phyloP scores from a whole-genome alignment of 768 basidiomycete genomes.

The Tricholomella constricta region DNA sequence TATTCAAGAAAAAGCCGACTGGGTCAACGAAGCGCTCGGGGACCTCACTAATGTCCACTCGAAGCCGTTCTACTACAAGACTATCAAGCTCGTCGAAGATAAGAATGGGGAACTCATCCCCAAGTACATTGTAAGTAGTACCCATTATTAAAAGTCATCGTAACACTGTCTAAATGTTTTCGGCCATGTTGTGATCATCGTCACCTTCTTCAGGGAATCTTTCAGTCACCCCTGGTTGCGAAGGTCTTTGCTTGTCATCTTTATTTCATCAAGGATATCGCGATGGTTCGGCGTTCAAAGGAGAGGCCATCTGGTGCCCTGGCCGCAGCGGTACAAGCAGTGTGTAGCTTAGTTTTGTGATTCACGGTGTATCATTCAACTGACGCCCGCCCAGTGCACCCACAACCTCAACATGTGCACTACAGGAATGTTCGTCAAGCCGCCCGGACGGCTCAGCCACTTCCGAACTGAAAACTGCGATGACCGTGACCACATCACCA shows the following conservation, averaged over 20 bases:
- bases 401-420: neutral
- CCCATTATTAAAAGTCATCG: too few species aligned
- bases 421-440: neutral
- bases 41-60: neutral
- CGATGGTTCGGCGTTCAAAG: neutral
- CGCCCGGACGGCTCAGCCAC: neutral
- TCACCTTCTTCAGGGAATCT: too few species aligned
- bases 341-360: neutral
- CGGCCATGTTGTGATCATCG: too few species aligned
- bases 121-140: neutral
- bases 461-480: neutral
- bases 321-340: neutral
- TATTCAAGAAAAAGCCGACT: neutral
- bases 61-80: neutral
- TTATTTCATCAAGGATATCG: neutral
- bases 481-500: neutral
- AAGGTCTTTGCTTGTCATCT: neutral
- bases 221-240: neutral
- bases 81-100: neutral
- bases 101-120: neutral
- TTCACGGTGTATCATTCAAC: neutral
- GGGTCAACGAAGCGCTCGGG: neutral
- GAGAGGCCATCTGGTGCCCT: neutral
- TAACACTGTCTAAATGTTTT: too few species aligned
- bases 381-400: neutral